A percentile compares a stretch with the other conserved stretches of the same genome.
These are phyloP conservation scores for Psidium friedrichsthalianum DNA, from an alignment of 345 rosid species.

Conservation along the genomic window DNA sequence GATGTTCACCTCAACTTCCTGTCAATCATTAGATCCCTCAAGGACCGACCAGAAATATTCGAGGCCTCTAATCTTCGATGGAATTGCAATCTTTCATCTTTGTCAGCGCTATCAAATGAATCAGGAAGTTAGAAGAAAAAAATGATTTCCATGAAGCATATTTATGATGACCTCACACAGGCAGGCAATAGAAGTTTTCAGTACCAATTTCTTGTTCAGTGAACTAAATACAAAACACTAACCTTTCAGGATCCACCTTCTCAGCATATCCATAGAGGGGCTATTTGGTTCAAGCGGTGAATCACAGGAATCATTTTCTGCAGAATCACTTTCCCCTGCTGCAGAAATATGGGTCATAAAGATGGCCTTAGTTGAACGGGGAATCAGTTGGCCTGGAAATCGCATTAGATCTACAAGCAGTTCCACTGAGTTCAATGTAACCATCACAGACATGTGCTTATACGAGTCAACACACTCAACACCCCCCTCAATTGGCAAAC, in stretches of 20 bases:
- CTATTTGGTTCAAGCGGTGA: conserved; percentile 98
- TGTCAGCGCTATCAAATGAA: conserved; percentile 61
- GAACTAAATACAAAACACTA: conserved; percentile 1
- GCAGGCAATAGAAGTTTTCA: background rate
- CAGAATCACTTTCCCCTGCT: conserved; percentile 99
- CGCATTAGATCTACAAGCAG: conserved; percentile 95
- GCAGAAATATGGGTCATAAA: conserved; percentile 82
- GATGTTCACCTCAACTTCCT: conserved; percentile 60
- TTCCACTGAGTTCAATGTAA: conserved; percentile 74
- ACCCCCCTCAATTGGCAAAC: conserved; percentile 85
- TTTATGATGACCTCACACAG: background rate
- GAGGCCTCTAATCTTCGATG: conserved; percentile 59
- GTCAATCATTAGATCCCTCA: conserved; percentile 65
- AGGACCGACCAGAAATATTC: conserved; percentile 53
- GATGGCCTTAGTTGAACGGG: conserved; percentile 70
- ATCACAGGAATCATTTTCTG: conserved; percentile 98
- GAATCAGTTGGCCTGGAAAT: conserved; percentile 91
- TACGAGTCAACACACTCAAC: conserved; percentile 66
- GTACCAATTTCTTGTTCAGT: background rate
- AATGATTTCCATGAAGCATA: background rate
- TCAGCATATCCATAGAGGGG: conserved; percentile 67
- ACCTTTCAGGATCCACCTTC: conserved; percentile 74
- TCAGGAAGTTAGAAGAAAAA: conserved; percentile 2
- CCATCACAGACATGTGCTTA: conserved; percentile 85
- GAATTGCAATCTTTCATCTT: conserved; percentile 55